phyloP scores from a whole-genome alignment of 768 basidiomycete species.

The Crucibulum laeve region DNA sequence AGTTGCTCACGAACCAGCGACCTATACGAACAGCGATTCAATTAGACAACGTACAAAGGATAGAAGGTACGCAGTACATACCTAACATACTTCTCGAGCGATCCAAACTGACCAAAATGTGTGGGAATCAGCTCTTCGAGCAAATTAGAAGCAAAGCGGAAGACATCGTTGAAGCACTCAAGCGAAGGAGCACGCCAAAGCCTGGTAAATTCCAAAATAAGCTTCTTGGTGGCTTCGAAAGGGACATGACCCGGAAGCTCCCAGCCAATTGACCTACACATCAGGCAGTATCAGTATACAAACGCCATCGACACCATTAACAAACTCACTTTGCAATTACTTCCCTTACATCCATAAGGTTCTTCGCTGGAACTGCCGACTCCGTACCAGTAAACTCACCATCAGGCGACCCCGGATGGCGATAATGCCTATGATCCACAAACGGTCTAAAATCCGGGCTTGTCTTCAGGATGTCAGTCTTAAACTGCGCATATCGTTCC shows the following conservation, averaged over 20 bases:
- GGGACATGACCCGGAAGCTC: conserved; percentile 31
- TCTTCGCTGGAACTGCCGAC: not conserved
- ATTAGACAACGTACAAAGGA: not conserved
- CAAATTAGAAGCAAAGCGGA: conserved; percentile 5
- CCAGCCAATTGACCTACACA: conserved; percentile 28
- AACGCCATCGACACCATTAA: too few species aligned
- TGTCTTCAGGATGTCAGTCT: conserved; percentile 23
- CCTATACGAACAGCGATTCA: not conserved
- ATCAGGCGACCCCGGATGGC: not conserved
- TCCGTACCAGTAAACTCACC: not conserved
- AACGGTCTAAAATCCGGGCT: conserved; percentile 29
- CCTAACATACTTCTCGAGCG: conserved; percentile 21
- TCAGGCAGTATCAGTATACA: not conserved
- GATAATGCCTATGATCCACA: not conserved
- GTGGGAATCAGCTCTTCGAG: conserved; percentile 13
- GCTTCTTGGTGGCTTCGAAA: conserved; percentile 24
- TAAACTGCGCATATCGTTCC: conserved; percentile 21
- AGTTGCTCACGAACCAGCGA: not conserved
- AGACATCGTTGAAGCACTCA: conserved; percentile 25
- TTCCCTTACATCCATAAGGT: not conserved
- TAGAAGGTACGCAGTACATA: conserved; percentile 6
- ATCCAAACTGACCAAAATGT: conserved; percentile 26
- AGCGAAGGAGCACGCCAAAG: conserved; percentile 23
- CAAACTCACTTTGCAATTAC: not conserved
- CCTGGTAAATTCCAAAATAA: conserved; percentile 20